Evolutionary conservation across 768 basidiomycete species (phyloP), one percentile per base, ranked within the genome.

Genomic region (Suillus placidus): DNA sequence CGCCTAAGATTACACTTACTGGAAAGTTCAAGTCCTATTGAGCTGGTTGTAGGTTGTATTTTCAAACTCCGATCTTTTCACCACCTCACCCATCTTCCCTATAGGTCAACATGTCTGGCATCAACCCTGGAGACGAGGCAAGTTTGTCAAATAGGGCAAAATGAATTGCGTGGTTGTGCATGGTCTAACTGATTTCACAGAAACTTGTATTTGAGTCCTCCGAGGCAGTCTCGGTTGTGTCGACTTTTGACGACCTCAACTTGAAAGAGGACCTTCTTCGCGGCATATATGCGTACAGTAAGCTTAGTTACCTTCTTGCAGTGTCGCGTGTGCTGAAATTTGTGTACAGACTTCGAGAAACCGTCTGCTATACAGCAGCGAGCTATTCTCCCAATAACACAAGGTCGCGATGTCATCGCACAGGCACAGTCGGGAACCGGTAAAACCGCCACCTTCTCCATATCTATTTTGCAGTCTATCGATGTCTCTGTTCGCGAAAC

Each of bases 371-470:
- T 99, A 74, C 97, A 99, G 82, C 95, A 97, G 80, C 91, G 96
- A 70, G 97, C 97, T 58, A 98, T 99, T 79, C 83, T 97, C 66
- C 97, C 97, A 61, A 97, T 99, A 75, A 93, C 89, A 58, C 92
- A 94, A 82, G 94, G 94, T 35, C 90, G 96, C 69, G 97, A 99
- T 85, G 97, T 98, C 67, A 98, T 99, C 77, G 97, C 97, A 42
- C 97, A 98, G 82, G 97, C 97, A 51, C 97, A 99, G 82, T 97
- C 96, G 40, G 97, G 97, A 77, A 98, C 97, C 43, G 97, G 97
- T 86, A 99, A 99, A 93, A 99, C 97, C 12, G 97, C 97, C 7
- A 97, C 97, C 23, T 98, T 98, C 82, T 96, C 95, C 71, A 97
- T 99, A 77, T 93, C 96, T 70, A 94, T 97, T 78, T 89, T 99